phyloP scores from a whole-genome alignment of 257 asterid genomes.

The Eucommia ulmoides region DNA sequence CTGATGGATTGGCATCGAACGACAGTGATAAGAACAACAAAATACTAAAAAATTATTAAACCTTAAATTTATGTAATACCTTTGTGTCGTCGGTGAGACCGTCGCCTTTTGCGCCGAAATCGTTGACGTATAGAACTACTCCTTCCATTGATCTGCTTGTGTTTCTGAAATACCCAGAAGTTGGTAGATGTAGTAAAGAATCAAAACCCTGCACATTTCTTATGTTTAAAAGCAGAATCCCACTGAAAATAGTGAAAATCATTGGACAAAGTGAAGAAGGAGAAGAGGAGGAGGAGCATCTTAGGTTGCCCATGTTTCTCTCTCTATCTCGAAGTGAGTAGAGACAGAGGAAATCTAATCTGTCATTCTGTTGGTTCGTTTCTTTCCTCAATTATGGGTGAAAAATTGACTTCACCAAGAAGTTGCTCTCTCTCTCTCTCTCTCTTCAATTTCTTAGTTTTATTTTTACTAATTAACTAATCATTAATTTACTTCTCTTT shows the following conservation, averaged over 20 bases:
- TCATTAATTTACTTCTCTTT: too few relatives aligned
- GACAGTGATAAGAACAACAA: background rate
- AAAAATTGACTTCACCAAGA: too few relatives aligned
- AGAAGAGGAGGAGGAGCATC: slow-evolving; percentile 4
- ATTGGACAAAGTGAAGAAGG: background rate
- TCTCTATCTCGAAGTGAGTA: background rate
- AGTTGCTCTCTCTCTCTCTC: too few relatives aligned
- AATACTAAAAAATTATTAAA: background rate
- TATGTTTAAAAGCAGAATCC: background rate
- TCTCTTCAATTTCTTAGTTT: too few relatives aligned
- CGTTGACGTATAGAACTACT: slow-evolving; percentile 31
- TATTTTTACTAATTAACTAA: too few relatives aligned
- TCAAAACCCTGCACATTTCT: slow-evolving; percentile 15
- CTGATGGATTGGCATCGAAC: slow-evolving; percentile 26
- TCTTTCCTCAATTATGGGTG: too few relatives aligned
- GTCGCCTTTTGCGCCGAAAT: slow-evolving; percentile 64
- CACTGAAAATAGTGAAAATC: background rate
- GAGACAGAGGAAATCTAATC: too few relatives aligned
- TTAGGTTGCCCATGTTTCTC: background rate
- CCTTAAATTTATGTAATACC: slow-evolving; percentile 13
- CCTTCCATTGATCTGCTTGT: slow-evolving; percentile 17
- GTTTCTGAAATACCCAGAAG: slow-evolving; percentile 18
- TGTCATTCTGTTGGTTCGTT: too few relatives aligned
- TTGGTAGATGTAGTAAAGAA: slow-evolving; percentile 24
- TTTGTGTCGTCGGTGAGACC: slow-evolving; percentile 43